Percentiles rank a stretch among this genome's conserved stretches.
These are phyloP conservation scores for Phytophthora pini DNA, from an alignment of 352 stramenopile species.

Conservation along the genomic window DNA sequence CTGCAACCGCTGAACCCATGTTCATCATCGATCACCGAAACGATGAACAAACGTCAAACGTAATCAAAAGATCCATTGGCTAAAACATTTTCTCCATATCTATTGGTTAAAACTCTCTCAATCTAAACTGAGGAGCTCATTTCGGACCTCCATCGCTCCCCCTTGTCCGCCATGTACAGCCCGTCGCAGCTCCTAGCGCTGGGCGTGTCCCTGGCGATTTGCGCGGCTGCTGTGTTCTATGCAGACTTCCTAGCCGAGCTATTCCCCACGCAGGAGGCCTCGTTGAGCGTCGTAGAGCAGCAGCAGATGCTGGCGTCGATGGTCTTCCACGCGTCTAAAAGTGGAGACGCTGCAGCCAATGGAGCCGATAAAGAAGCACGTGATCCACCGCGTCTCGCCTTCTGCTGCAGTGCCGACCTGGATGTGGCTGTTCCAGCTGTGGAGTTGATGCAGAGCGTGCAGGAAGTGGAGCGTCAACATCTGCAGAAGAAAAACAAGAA, in stretches of 20 bases:
- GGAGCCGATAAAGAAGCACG: conserved; percentile 5
- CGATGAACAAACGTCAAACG: conserved; percentile 11
- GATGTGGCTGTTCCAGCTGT: conserved; percentile 82
- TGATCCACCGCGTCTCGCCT: conserved; percentile 59
- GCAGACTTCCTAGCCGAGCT: conserved; percentile 58
- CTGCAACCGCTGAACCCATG: conserved; percentile 9
- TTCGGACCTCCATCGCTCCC: background rate
- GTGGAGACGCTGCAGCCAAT: conserved; percentile 10
- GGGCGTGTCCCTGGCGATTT: conserved; percentile 55
- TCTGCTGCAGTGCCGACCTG: conserved; percentile 85
- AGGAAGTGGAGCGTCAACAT: conserved; percentile 51
- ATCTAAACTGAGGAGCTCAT: background rate
- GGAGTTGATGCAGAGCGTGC: conserved; percentile 72
- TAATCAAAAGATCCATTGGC: conserved; percentile 1
- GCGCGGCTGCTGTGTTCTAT: conserved; percentile 62
- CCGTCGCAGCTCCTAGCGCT: conserved; percentile 69
- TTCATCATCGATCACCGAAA: conserved; percentile 33
- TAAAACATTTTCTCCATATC: background rate
- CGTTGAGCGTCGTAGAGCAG: conserved; percentile 60
- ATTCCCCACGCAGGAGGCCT: conserved; percentile 42
- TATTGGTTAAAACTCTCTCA: conserved; percentile 5
- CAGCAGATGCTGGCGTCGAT: conserved; percentile 71
- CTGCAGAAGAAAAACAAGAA: conserved; percentile 54
- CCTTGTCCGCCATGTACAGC: conserved; percentile 54
- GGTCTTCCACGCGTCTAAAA: conserved; percentile 59